Conservation (phyloP, 108 stramenopile genomes). For the Nitzschia putrida region DNA sequence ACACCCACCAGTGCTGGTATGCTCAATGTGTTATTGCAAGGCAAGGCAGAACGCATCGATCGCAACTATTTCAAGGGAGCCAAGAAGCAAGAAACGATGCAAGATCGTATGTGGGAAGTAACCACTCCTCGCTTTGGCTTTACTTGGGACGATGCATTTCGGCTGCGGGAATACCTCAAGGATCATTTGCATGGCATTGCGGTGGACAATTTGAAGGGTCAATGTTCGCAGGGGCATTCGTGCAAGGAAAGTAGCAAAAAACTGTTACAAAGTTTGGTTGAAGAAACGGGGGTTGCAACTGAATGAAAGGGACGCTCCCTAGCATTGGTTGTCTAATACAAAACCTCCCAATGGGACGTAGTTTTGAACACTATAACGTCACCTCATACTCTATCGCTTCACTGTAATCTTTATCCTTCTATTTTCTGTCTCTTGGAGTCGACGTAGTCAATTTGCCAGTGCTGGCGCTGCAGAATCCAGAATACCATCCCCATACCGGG, state of each 20-base stretch:
- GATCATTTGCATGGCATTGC: constrained; percentile 31
- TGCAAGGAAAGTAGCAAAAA: constrained; percentile 31
- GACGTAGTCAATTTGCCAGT: no score
- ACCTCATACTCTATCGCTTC: no score
- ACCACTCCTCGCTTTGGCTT: constrained; percentile 23
- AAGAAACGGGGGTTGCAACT: neutral
- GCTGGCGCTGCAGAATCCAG: no score
- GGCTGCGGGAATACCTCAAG: constrained; percentile 19
- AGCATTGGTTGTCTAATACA: no score
- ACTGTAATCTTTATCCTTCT: no score
- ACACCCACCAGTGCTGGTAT: constrained; percentile 78
- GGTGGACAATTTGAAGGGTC: constrained; percentile 36
- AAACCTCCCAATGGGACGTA: no score
- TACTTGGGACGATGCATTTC: neutral
- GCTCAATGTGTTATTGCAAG: constrained; percentile 44
- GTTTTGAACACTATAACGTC: no score
- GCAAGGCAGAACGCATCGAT: neutral
- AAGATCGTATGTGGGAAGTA: constrained; percentile 21
- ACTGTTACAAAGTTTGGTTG: constrained; percentile 17
- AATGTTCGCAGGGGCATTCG: constrained; percentile 43
- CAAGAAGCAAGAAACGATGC: constrained; percentile 8
- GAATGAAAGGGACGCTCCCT: no score
- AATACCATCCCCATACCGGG: no score
- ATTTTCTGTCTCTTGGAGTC: no score
- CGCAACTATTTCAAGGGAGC: constrained; percentile 19